phyloP scores from a whole-genome alignment of 768 basidiomycete species.

The Piloderma croceum region DNA sequence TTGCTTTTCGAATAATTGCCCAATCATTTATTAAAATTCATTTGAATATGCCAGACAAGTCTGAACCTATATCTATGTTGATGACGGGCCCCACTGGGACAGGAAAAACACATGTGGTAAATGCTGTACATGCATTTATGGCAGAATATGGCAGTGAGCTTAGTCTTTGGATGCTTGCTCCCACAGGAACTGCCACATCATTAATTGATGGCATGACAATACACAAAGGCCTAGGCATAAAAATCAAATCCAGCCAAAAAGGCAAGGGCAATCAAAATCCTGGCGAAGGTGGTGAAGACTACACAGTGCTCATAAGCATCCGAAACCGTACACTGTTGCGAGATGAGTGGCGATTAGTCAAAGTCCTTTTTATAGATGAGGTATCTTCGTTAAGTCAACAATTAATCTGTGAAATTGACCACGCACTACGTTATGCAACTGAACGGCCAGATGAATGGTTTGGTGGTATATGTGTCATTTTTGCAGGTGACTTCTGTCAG shows the following conservation, averaged over 20 bases:
- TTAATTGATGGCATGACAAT: too few species aligned
- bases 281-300: too few species aligned
- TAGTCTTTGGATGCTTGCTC: conserved; percentile 22
- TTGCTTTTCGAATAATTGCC: conserved; percentile 10
- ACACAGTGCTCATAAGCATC: conserved; percentile 13
- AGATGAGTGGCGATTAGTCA: conserved; percentile 22
- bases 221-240: conserved; percentile 18
- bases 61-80: conserved; percentile 10
- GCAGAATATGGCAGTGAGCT: conserved; percentile 14
- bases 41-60: too few species aligned
- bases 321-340: conserved; percentile 10
- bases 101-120: conserved; percentile 28
- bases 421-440: conserved; percentile 20
- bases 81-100: conserved; percentile 29
- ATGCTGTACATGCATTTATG: conserved; percentile 21
- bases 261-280: conserved; percentile 11
- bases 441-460: conserved; percentile 21
- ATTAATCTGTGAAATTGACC: conserved; percentile 24
- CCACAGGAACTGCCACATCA: conserved; percentile 29
- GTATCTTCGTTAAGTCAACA: conserved; percentile 20
- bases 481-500: conserved; percentile 31
- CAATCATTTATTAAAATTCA: conserved; percentile 1
- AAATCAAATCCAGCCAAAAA: conserved; percentile 11
- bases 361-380: conserved; percentile 26
- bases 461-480: conserved; percentile 27